Evolutionary conservation across 2,329 filamentous ascomycete genomes (phyloP).

Genomic region (Ophiostoma australiae): DNA sequence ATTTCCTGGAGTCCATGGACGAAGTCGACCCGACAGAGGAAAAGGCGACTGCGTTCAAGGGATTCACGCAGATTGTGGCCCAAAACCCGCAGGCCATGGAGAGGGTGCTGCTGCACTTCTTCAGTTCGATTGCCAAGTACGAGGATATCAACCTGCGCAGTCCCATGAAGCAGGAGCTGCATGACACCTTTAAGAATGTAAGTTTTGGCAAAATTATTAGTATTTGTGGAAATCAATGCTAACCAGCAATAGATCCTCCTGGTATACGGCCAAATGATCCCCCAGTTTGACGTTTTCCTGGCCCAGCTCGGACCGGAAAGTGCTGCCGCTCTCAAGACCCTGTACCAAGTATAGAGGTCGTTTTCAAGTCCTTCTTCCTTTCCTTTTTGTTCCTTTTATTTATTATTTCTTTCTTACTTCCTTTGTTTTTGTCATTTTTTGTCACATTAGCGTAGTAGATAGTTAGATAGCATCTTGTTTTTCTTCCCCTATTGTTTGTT

Average conservation of each 20-base stretch:
- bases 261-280: conserved; percentile 56
- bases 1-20: conserved; percentile 76
- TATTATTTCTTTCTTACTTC: background rate
- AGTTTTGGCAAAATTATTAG: conserved; percentile 32
- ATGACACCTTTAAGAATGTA: conserved; percentile 72
- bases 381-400: background rate
- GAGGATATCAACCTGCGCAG: conserved; percentile 57
- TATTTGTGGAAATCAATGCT: background rate
- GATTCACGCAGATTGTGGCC: conserved; percentile 78
- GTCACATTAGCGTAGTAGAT: background rate
- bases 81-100: conserved; percentile 92
- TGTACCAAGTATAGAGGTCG: conserved; percentile 37
- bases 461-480: conserved; percentile 31
- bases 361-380: background rate
- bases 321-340: conserved; percentile 45
- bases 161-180: conserved; percentile 59
- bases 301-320: conserved; percentile 47
- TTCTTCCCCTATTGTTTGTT: conserved; percentile 12
- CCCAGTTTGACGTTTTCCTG: conserved; percentile 54
- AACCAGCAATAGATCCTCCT: conserved; percentile 42
- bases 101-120: conserved; percentile 73
- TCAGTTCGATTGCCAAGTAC: conserved; percentile 76
- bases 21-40: conserved; percentile 86
- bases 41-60: conserved; percentile 88
- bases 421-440: background rate